phyloP scores from a whole-genome alignment of 164 flowering plant genomes.

The Berberis thunbergii region DNA sequence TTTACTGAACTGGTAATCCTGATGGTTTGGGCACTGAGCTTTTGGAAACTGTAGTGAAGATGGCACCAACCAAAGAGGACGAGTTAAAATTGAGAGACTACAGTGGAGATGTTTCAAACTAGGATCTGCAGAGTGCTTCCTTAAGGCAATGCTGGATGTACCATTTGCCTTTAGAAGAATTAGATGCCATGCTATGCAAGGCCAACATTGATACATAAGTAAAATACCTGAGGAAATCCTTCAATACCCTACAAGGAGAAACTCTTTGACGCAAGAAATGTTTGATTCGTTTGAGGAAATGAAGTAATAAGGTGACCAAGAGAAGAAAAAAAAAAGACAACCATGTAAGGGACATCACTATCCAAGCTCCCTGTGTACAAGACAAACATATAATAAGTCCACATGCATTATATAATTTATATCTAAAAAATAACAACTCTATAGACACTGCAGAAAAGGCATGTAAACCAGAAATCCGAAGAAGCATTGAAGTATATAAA shows the following conservation, averaged over 20 bases:
- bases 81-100: constrained; percentile 81
- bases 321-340: no score
- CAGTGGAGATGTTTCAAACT: constrained; percentile 63
- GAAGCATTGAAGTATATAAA: no score
- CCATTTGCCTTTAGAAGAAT: constrained; percentile 95
- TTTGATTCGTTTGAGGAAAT: constrained; percentile 1
- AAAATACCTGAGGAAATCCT: constrained; percentile 69
- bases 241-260: constrained; percentile 72
- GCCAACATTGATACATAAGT: constrained; percentile 90
- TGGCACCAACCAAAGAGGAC: constrained; percentile 99
- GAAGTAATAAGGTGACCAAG: background rate
- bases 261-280: constrained; percentile 45
- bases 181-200: constrained; percentile 85
- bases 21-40: constrained; percentile 85
- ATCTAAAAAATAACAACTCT: no score
- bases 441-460: no score
- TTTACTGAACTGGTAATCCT: constrained; percentile 51
- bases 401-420: no score
- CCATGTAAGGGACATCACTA: no score
- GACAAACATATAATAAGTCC: no score
- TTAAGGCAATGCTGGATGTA: constrained; percentile 71
- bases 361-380: no score
- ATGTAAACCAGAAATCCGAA: no score
- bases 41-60: constrained; percentile 87
- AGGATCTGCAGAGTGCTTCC: constrained; percentile 93